Base-by-base conservation (phyloP, 495 filamentous ascomycete species). In the Podospora pseudoanserina region DNA sequence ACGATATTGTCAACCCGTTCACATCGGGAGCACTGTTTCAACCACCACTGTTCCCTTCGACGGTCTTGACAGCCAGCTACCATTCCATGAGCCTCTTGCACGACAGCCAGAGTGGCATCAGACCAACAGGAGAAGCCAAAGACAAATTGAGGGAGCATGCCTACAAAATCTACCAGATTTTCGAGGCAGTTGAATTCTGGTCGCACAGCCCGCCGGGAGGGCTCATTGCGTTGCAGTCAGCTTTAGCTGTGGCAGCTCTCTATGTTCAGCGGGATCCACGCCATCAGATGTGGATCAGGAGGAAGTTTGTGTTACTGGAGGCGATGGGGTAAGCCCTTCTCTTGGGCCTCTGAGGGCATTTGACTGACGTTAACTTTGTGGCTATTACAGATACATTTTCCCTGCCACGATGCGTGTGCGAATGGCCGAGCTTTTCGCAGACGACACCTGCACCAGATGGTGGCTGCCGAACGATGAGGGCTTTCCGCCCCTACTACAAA, bases 381-480 rank as follows among this genome's bases (percentile, higher is more conserved):
- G 71, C 53, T 64, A 5, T 20, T 58, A 60, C 73, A 97, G 94
- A 57, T 97, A 96, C 76, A 89, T 96, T 28, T 92, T 89, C 68
- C 89, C 94, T 7, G 78, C 85, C 32, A 88, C 85, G 56, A 89
- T 94, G 77, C 91, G 94, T 72, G 77, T 79, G 27, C 86, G 85
- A 63, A 88, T 99, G 82, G 86, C 91, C 16, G 85, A 88, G 32
- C 75, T 90, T 39, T 96, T 92, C 84, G 80, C 84, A 70, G 81
- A 89, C 44, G 85, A 87, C 11, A 88, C 88, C 63, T 82, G 92
- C 67, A 82, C 85, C 64, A 84, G 89, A 53, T 96, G 92, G 92
- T 97, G 93, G 93, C 85, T 96, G 26, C 91, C 93, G 2, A 87
- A 93, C 73, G 87, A 93, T 72, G 90, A 93, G 80, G 88, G 86